phyloP scores from a whole-genome alignment of 2,329 filamentous ascomycete species.

The Penicillium sp. region DNA sequence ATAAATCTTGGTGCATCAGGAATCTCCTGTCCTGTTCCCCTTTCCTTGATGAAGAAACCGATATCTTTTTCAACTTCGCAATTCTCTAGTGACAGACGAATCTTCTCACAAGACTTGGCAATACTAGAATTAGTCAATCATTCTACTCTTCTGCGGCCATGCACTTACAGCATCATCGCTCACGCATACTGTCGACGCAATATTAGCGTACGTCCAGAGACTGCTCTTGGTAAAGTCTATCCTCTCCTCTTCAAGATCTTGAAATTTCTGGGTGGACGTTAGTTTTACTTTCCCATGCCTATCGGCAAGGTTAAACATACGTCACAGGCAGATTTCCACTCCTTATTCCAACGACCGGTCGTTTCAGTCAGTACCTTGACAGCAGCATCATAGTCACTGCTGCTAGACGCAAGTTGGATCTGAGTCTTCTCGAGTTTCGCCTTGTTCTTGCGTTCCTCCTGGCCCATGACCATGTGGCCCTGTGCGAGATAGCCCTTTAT shows the following conservation, averaged over 20 bases:
- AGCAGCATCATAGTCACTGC: conserved; percentile 89
- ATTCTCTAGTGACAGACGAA: conserved; percentile 87
- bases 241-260: conserved; percentile 96
- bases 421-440: conserved; percentile 98
- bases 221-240: conserved; percentile 98
- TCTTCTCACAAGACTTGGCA: conserved; percentile 82
- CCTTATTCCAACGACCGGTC: conserved; percentile 92
- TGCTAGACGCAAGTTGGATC: conserved; percentile 88
- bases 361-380: conserved; percentile 95
- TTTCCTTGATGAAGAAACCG: conserved; percentile 81
- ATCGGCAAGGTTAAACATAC: conserved; percentile 42
- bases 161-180: conserved; percentile 78
- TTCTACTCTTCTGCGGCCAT: neutral
- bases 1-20: conserved; percentile 97
- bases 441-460: conserved; percentile 98
- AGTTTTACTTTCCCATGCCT: conserved; percentile 19
- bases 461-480: conserved; percentile 99
- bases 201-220: conserved; percentile 96
- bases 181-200: conserved; percentile 95
- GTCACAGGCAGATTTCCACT: conserved; percentile 96
- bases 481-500: conserved; percentile 99
- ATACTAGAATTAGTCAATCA: conserved; percentile 26
- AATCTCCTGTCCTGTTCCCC: conserved; percentile 93
- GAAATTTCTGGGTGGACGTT: conserved; percentile 74
- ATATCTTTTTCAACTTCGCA: conserved; percentile 99